Conservation (phyloP, 768 basidiomycete species). For the Zangia roseola region DNA sequence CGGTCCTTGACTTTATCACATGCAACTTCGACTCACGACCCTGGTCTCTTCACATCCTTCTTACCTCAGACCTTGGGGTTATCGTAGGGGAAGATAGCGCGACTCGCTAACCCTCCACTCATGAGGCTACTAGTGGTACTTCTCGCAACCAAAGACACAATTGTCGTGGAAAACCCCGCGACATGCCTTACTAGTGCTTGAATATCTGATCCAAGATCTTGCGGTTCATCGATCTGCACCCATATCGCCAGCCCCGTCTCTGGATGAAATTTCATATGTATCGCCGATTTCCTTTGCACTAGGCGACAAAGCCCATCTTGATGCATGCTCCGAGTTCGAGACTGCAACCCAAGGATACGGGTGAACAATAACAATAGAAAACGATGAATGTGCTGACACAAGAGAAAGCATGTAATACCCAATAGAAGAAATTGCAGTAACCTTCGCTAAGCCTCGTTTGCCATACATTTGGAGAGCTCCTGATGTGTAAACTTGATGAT, state of each 20-base stretch:
- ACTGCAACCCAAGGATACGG: too few species aligned
- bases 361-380: too few species aligned
- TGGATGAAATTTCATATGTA: neutral
- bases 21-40: neutral
- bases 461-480: neutral
- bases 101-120: neutral
- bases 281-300: neutral
- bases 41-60: neutral
- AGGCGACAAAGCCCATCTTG: conserved; percentile 18
- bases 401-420: too few species aligned
- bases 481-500: neutral
- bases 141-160: neutral
- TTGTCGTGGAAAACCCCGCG: neutral
- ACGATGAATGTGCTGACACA: too few species aligned
- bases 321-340: too few species aligned
- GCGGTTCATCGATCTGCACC: neutral
- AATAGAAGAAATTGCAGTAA: too few species aligned
- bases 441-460: too few species aligned
- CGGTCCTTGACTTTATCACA: conserved; percentile 9
- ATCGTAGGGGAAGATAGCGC: neutral
- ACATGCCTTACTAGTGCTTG: neutral
- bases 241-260: neutral
- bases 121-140: neutral
- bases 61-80: neutral
- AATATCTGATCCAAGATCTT: neutral